Conservation (phyloP, 1,284 basidiomycete species). For the Ustilago sp. region DNA sequence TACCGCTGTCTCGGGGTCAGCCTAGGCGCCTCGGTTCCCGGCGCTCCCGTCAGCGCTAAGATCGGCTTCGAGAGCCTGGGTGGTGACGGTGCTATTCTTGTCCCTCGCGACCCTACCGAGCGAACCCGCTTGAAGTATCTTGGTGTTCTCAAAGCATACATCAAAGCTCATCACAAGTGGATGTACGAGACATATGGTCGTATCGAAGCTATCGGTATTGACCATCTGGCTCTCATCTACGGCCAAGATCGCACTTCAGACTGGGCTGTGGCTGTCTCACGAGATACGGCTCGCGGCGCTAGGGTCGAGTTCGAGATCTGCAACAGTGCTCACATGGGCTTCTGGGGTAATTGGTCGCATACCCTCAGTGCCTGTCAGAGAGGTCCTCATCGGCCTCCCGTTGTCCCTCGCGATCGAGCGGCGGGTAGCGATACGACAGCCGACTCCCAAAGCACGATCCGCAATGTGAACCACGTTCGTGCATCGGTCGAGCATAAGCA, state of each 20-base stretch:
- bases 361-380: constrained; percentile 52
- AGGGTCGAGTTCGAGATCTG: constrained; percentile 59
- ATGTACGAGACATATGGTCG: constrained; percentile 55
- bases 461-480: constrained; percentile 15
- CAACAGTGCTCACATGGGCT: constrained; percentile 29
- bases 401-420: not conserved
- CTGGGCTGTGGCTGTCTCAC: constrained; percentile 58
- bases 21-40: constrained; percentile 35
- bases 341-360: constrained; percentile 59
- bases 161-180: constrained; percentile 55
- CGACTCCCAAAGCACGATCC: not conserved
- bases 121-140: constrained; percentile 51
- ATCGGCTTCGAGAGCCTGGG: constrained; percentile 56
- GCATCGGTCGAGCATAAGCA: constrained; percentile 7
- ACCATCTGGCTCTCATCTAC: constrained; percentile 54
- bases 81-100: constrained; percentile 57
- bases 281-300: constrained; percentile 48
- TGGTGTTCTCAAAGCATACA: constrained; percentile 57
- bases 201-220: constrained; percentile 53
- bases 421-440: not conserved
- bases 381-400: constrained; percentile 46
- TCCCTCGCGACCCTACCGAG: constrained; percentile 58
- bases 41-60: constrained; percentile 46
- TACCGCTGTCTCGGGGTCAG: constrained; percentile 50
- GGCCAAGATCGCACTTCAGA: constrained; percentile 58